These are phyloP conservation scores for Colletotrichum sansevieriae DNA, from an alignment of 2,329 filamentous ascomycete species.

Conservation along the genomic window DNA sequence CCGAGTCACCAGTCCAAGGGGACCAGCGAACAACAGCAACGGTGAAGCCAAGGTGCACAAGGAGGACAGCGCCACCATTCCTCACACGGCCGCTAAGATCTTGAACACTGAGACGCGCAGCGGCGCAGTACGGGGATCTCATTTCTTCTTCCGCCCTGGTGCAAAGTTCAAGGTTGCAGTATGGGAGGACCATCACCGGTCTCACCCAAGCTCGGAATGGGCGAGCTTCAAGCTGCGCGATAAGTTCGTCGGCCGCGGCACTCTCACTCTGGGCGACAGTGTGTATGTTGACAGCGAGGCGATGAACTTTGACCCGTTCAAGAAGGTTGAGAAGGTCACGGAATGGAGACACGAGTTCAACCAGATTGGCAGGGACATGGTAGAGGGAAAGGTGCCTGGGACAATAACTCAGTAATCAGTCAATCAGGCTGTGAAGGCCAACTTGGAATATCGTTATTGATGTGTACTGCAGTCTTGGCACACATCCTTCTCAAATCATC, in stretches of 20 bases:
- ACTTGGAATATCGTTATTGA: too few relatives aligned
- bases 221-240: conserved; percentile 41
- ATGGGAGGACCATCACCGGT: conserved; percentile 46
- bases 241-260: conserved; percentile 42
- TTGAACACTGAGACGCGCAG: conserved; percentile 44
- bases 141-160: conserved; percentile 51
- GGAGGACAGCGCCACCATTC: background rate
- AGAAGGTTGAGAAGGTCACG: conserved; percentile 47
- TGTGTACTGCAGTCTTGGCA: too few relatives aligned
- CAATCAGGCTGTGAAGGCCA: too few relatives aligned
- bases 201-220: conserved; percentile 38
- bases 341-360: conserved; percentile 49
- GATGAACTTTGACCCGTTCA: conserved; percentile 51
- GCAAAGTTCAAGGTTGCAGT: conserved; percentile 48
- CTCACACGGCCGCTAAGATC: conserved; percentile 9
- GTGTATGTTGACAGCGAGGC: conserved; percentile 51
- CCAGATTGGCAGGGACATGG: conserved; percentile 45
- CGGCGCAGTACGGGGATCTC: conserved; percentile 38
- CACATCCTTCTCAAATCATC: too few relatives aligned
- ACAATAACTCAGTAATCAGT: background rate
- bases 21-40: background rate
- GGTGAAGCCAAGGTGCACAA: background rate
- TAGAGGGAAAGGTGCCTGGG: background rate
- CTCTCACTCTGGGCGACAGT: conserved; percentile 45
- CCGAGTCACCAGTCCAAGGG: background rate